Evolutionary conservation across 805 yeast species (phyloP), one percentile per base, ranked within the genome.

Genomic region (Ogataea polymorpha): DNA sequence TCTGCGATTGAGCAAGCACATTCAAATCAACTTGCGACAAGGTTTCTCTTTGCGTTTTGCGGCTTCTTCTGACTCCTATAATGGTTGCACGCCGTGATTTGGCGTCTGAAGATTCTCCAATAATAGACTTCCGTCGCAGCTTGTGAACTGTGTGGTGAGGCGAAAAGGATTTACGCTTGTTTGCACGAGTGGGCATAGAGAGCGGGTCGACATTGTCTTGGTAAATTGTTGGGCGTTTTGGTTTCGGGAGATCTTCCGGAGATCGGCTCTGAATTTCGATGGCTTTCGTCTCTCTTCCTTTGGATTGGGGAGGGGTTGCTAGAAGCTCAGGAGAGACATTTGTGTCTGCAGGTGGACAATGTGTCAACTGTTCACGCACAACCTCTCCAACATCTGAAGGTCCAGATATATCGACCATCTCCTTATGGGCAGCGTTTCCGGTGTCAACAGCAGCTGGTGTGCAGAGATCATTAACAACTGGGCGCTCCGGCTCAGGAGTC

Each of bases 91-190:
- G 35, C 28, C 32, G 37, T 3, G 21, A 13, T 2, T 26, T 35
- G 4, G 31, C 26, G 12, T 32, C 36, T 13, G 38, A 37, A n/a
- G 49, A 35, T 9, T 37, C 35, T 14, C 24, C 42, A 13, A 38
- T 23, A 0, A 41, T 30, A 24, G 77, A 79, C 49, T 91, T 70
- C 55, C 95, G 73, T 81, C 82, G 71, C 55, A 84, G 85, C 12
- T 72, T 75, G 28, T 84, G 67, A 39, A 79, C 68, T 14, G 79
- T 78, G 52, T 86, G 86, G 56, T 79, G 77, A 5, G 86, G 77
- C 9, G 74, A 71, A 43, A 74, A 77, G 4, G 79, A 72, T 16
- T 79, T 65, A 17, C 87, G 68, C 37, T 50, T 54, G 39, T 39
- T 56, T 49, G 6, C 55, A 12, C 30, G 52, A 39, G 42, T 52